A percentile compares a stretch with the other conserved stretches of the same genome.
Evolutionary conservation across 768 basidiomycete species (phyloP).

Genomic region (Gloeopeniophorella convolvens): DNA sequence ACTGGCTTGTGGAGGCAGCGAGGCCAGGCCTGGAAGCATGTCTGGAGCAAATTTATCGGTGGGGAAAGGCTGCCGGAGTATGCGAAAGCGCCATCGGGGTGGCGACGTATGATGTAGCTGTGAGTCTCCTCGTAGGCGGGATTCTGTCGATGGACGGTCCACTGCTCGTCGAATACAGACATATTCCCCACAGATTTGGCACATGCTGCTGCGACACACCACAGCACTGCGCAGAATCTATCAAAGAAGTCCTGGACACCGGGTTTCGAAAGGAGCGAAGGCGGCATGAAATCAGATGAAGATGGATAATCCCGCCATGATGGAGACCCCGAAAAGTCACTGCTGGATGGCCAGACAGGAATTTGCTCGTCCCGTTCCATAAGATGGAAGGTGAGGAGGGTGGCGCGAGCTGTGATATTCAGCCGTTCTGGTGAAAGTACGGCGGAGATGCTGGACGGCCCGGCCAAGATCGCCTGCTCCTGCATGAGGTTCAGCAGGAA

Average conservation of each 20-base stretch:
- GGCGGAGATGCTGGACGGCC: constrained; percentile 36
- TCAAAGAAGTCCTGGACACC: constrained; percentile 71
- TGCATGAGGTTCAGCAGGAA: constrained; percentile 76
- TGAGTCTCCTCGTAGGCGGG: constrained; percentile 63
- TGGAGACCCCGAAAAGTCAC: constrained; percentile 55
- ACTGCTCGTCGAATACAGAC: constrained; percentile 83
- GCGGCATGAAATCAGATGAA: constrained; percentile 57
- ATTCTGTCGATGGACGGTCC: constrained; percentile 55
- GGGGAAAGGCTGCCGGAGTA: constrained; percentile 58
- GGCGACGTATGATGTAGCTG: constrained; percentile 60
- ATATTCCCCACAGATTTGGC: constrained; percentile 63
- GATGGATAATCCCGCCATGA: constrained; percentile 62
- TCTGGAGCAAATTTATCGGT: constrained; percentile 65
- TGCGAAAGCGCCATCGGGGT: constrained; percentile 55
- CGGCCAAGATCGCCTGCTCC: constrained; percentile 45
- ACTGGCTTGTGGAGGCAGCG: constrained; percentile 59
- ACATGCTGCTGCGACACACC: constrained; percentile 50
- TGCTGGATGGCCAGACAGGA: constrained; percentile 74
- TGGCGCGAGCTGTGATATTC: constrained; percentile 68
- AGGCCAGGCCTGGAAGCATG: constrained; percentile 81
- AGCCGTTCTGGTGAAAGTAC: constrained; percentile 66
- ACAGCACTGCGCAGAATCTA: constrained; percentile 50
- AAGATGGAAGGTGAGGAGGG: constrained; percentile 61
- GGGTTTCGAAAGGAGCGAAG: constrained; percentile 49
- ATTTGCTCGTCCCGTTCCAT: constrained; percentile 64